Evolutionary conservation across 2,329 filamentous ascomycete genomes (phyloP), one percentile per base, ranked within the genome.

Genomic region (Alternaria conjuncta): DNA sequence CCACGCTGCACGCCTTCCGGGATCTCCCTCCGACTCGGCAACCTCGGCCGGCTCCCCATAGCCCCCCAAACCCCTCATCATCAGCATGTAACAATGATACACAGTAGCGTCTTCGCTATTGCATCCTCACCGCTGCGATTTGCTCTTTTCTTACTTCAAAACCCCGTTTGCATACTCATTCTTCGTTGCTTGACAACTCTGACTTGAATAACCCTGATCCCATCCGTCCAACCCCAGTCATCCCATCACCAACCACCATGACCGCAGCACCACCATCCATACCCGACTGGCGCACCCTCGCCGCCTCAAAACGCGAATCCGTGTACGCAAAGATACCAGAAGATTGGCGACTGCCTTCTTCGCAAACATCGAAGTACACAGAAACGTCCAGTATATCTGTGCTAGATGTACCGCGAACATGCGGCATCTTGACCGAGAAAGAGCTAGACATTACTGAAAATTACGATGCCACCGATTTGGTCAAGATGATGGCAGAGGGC

Each of bases 361-460:
- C 66, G 2, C 60, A 71, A 15, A 68, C 67, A 7, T 57, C 66
- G 1, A 55, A 69, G 23, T 69, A 75, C 54, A 65, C 64, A 1
- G 65, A 68, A 30, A 69, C 65, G 2, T 71, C 75, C 1, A 57
- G 69, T 7, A 57, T 72, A 25, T 73, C 61, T 21, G 78, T 79
- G 1, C 58, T 80, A 6, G 70, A 76, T 28, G 66, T 80, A 0
- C 79, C 78, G 0, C 53, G 64, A 4, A 71, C 64, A 23, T 75
- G 75, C 54, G 76, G 75, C 8, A 60, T 81, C 25, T 61, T 81
- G 12, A 75, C 72, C 0, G 55, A 65, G 8, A 63, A 70, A 41
- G 79, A 81, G 58, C 55, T 81, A 1, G 69, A 72, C 2, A 68
- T 81, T 13, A 81, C 79, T 1, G 77, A 78, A 43, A 70, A 71